Evolutionary conservation across 305 asterid species (phyloP), one percentile per base, ranked within the genome.

Genomic region (Fraxinus sp.): DNA sequence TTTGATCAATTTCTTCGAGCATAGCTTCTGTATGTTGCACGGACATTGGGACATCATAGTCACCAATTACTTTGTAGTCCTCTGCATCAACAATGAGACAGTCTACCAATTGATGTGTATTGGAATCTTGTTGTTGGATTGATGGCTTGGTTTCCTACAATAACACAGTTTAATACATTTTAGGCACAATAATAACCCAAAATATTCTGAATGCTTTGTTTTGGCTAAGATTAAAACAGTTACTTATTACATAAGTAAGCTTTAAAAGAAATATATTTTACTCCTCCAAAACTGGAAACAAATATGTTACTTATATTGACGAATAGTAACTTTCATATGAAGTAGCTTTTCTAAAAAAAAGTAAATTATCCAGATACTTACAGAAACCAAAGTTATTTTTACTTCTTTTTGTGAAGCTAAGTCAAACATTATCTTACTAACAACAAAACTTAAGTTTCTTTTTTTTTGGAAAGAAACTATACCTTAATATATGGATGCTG

Each of bases 21-120:
- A 92, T 89, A 68, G 97, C 93, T 88, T 91, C 93, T 10, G 97
- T 91, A 80, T 93, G 94, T 26, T 90, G 95, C 85, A 94, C 92
- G 59, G 82, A 92, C 93, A 90, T 92, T 1, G 97, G 95, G 79
- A 93, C 93, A 10, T 87, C 88, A 16, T 83, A 78, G 24, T 90
- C 88, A 74, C 81, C 87, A 35, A 8, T 76, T 26, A 74, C 41
- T 78, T 86, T 86, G 82, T 86, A 64, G 13, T 86, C 91, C 37
- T 87, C 92, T 33, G 88, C 93, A 71, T 91, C 90, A 2, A 87
- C 83, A 66, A 89, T 84, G 52, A 84, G 74, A 70, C 89, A 79
- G 74, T 91, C 93, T 55, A 62, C 85, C 9, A 85, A 11, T 52
- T 80, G 87, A 46, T 79, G 80, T 68, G 83, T 77, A 59, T 24